Base-by-base conservation (phyloP, 225 moss, liverwort and hornwort genomes). In the Ulota crispa region DNA sequence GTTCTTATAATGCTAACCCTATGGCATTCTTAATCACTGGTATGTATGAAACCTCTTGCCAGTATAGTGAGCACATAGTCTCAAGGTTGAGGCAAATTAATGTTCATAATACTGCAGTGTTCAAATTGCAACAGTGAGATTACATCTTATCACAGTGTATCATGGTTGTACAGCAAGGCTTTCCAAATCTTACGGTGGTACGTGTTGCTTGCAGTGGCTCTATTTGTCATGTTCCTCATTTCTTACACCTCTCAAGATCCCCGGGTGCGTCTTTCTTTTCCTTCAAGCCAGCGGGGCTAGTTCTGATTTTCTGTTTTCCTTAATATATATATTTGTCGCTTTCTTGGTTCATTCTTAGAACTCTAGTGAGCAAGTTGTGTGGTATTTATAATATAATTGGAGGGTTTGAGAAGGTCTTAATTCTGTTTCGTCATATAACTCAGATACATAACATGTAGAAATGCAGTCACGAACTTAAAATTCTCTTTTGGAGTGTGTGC, bases 181-280 rank as follows among this genome's bases (percentile, higher is more conserved):
- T 73, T 32, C 56, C 26, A 31, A 68, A 34, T 62, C 63, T 73
- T 34, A 55, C n/a, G 61, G 53, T 86, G 74, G 75, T 70, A 39
- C 34, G 13, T 60, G 70, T 84, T 77, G 4, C 75, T 69, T 86
- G 91, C 92, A 93, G 92, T 91, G 78, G 78, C 86, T 10, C 75
- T 93, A 50, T 84, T 93, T 56, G 87, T 86, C 52, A 87, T 91
- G 84, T 84, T 93, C 68, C 74, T 93, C 43, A 89, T 83, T 65
- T 89, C 92, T 50, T 89, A 91, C 79, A 81, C 83, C 79, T 89
- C 89, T 68, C 86, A 89, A 69, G 91, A 89, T 54, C 81, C 91
- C 55, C 63, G 91, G 87, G 92, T 93, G 80, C 60, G 70, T 81
- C 41, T 54, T 68, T 82, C 31, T 57, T 13, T 63, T 64, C 30